Evolutionary conservation across 768 basidiomycete genomes (phyloP).

Genomic region (Punctularia strigosozonata): DNA sequence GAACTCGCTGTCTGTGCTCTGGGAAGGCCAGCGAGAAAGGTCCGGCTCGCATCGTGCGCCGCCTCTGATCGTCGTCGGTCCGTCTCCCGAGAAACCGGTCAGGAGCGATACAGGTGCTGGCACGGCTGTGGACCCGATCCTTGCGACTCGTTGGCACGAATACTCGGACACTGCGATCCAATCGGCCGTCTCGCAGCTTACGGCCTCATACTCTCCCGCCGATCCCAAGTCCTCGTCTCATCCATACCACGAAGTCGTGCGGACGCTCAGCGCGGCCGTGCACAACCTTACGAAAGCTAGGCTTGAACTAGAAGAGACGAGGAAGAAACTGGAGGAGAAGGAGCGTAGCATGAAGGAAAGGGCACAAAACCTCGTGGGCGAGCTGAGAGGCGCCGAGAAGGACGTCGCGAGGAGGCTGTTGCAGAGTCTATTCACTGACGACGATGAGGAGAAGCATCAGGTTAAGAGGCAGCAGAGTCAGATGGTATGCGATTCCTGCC

Average conservation of each 20-base stretch:
- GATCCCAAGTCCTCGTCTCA: constrained; percentile 32
- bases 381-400: constrained; percentile 47
- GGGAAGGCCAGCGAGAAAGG: constrained; percentile 22
- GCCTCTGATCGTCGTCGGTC: constrained; percentile 33
- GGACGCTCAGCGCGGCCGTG: constrained; percentile 59
- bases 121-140: constrained; percentile 32
- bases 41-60: too few species aligned
- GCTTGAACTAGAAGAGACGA: constrained; percentile 52
- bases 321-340: constrained; percentile 44
- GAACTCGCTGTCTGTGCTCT: constrained; percentile 26
- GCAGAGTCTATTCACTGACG: constrained; percentile 47
- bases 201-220: constrained; percentile 32
- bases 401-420: constrained; percentile 59
- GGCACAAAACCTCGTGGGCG: constrained; percentile 43
- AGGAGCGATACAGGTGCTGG: constrained; percentile 7
- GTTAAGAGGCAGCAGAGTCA: constrained; percentile 49
- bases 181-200: constrained; percentile 41
- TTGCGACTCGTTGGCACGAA: constrained; percentile 66
- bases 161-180: constrained; percentile 69
- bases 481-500: constrained; percentile 28
- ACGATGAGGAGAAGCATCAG: constrained; percentile 30
- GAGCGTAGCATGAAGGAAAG: constrained; percentile 38
- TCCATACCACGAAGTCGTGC: constrained; percentile 57
- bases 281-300: constrained; percentile 43
- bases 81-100: constrained; percentile 3